Conservation (phyloP, 306 rosid genomes). For the Prunus mongolica region DNA sequence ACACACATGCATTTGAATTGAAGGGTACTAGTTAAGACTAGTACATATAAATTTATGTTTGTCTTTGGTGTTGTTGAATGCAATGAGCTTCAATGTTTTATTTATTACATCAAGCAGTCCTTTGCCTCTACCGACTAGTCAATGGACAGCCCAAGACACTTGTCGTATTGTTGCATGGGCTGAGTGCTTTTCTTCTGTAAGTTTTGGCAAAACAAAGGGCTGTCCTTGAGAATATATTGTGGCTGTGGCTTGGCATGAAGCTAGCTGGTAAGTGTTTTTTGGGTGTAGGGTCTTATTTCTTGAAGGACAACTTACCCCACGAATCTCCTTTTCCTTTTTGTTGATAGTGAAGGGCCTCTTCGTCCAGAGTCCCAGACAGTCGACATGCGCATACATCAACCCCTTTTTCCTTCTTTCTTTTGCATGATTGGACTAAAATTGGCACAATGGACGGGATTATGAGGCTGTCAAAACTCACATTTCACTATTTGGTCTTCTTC, state of each 20-base stretch:
- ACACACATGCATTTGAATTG: neutral
- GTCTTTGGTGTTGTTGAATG: neutral
- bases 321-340: conserved; percentile 42
- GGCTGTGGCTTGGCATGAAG: conserved; percentile 25
- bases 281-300: conserved; percentile 2
- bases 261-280: conserved; percentile 12
- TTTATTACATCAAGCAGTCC: neutral
- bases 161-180: conserved; percentile 29
- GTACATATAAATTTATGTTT: neutral
- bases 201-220: conserved; percentile 11
- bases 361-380: neutral
- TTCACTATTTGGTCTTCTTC: neutral
- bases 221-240: conserved; percentile 29
- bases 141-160: conserved; percentile 16
- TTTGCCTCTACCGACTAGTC: conserved; percentile 16
- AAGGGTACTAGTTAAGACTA: too few species aligned
- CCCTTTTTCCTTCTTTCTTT: conserved; percentile 10
- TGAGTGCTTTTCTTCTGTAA: conserved; percentile 19
- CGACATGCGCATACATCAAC: neutral
- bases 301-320: conserved; percentile 47
- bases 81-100: neutral
- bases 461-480: neutral
- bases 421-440: conserved; percentile 35
- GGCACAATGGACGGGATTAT: conserved; percentile 15
- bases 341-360: conserved; percentile 38